A percentile compares a stretch with the other conserved stretches of the same genome.
Evolutionary conservation across 2,329 filamentous ascomycete species (phyloP).

Genomic region (Apiospora phragmitis): DNA sequence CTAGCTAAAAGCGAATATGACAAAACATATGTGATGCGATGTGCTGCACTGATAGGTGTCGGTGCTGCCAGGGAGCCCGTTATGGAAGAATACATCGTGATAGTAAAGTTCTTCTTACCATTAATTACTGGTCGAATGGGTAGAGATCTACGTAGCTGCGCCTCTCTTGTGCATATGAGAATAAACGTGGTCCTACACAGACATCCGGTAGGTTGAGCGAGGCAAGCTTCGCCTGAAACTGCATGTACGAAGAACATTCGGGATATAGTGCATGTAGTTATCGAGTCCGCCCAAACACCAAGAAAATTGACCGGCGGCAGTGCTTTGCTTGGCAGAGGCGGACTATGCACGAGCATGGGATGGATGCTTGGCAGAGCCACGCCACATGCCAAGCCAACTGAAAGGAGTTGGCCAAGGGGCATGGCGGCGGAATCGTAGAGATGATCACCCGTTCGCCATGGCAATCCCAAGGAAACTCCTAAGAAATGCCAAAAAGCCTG

Average conservation of each 20-base stretch:
- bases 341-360: not conserved
- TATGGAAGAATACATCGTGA: too few relatives aligned
- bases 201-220: not conserved
- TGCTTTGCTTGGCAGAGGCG: not conserved
- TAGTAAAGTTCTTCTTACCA: not conserved
- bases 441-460: not conserved
- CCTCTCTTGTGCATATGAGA: too few relatives aligned
- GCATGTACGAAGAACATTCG: not conserved
- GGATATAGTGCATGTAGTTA: not conserved
- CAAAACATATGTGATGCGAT: too few relatives aligned
- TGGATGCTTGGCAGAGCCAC: not conserved
- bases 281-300: not conserved
- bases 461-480: not conserved
- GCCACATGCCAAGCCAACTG: not conserved
- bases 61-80: too few relatives aligned
- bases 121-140: not conserved
- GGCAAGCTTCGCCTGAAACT: not conserved
- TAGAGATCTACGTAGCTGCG: not conserved
- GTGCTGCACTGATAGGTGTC: too few relatives aligned
- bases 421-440: not conserved
- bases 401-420: not conserved
- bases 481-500: not conserved
- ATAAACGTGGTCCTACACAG: not conserved
- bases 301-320: not conserved
- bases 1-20: too few relatives aligned